Evolutionary conservation across 257 asterid species (phyloP).

Genomic region (Jacaranda copaia): DNA sequence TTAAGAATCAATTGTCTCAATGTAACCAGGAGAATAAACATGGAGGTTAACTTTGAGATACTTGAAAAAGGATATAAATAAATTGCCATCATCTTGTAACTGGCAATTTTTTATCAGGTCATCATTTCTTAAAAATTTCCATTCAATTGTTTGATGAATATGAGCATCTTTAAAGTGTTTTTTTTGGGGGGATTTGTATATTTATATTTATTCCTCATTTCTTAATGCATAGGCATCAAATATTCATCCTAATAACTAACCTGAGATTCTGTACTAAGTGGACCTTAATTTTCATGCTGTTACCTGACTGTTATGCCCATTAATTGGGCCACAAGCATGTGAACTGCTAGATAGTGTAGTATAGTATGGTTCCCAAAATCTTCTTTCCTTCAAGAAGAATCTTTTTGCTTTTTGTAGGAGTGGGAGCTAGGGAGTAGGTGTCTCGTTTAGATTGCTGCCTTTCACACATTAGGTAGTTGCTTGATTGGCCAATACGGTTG

Average conservation of each 20-base stretch:
- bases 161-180: not conserved
- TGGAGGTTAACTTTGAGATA: constrained; percentile 14
- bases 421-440: not conserved
- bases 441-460: too few relatives aligned
- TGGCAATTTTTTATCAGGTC: constrained; percentile 1
- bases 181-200: not conserved
- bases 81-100: not conserved
- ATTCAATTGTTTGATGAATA: constrained; percentile 19
- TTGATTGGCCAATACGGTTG: too few relatives aligned
- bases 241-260: not conserved
- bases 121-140: not conserved
- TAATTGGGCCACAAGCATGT: not conserved
- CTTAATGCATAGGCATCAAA: not conserved
- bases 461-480: too few relatives aligned
- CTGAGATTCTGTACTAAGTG: not conserved
- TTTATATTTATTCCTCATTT: not conserved
- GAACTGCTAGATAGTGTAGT: not conserved
- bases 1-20: constrained; percentile 7
- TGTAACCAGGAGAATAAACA: constrained; percentile 5
- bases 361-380: not conserved
- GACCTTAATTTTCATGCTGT: not conserved
- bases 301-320: not conserved
- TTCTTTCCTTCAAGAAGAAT: not conserved
- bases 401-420: not conserved
- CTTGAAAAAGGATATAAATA: not conserved